Evolutionary conservation across 2,329 filamentous ascomycete genomes (phyloP).

Genomic region (Exophiala aquamarina): DNA sequence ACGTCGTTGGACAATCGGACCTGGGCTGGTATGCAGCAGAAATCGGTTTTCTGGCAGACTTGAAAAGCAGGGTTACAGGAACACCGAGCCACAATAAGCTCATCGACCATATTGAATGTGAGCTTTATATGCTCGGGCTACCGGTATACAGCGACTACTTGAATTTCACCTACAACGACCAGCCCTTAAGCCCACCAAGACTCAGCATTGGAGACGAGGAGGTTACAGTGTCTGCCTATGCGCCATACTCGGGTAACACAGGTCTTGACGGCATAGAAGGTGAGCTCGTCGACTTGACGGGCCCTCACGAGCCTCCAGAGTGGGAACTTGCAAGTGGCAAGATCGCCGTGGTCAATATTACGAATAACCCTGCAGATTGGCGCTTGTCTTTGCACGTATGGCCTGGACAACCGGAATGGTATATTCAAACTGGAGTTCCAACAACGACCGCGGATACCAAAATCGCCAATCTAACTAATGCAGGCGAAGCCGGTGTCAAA

Average conservation of each 20-base stretch:
- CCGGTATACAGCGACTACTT: not conserved
- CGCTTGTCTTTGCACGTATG: not conserved
- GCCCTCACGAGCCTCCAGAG: not conserved
- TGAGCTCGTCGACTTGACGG: conserved; percentile 2
- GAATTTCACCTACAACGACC: conserved; percentile 10
- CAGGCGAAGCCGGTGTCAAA: conserved; percentile 1
- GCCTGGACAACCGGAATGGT: conserved; percentile 5
- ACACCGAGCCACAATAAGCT: conserved; percentile 7
- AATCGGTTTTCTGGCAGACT: conserved; percentile 4
- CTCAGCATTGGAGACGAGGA: conserved; percentile 2
- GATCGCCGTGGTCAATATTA: conserved; percentile 12
- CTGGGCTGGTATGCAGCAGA: conserved; percentile 4
- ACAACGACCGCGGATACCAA: conserved; percentile 1
- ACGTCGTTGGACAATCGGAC: no score
- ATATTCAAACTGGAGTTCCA: conserved; percentile 1
- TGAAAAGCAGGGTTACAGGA: conserved; percentile 5
- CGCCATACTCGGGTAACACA: conserved; percentile 8
- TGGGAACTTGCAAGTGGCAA: conserved; percentile 3
- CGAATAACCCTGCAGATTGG: not conserved
- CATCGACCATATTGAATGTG: conserved; percentile 7
- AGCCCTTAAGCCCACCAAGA: conserved; percentile 7
- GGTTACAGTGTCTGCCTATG: conserved; percentile 7
- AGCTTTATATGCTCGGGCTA: conserved; percentile 4
- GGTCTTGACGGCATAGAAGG: not conserved
- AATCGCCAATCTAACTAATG: not conserved